Base-by-base conservation (phyloP, 176 grass and related monocot genomes). In the Triticum urartu region DNA sequence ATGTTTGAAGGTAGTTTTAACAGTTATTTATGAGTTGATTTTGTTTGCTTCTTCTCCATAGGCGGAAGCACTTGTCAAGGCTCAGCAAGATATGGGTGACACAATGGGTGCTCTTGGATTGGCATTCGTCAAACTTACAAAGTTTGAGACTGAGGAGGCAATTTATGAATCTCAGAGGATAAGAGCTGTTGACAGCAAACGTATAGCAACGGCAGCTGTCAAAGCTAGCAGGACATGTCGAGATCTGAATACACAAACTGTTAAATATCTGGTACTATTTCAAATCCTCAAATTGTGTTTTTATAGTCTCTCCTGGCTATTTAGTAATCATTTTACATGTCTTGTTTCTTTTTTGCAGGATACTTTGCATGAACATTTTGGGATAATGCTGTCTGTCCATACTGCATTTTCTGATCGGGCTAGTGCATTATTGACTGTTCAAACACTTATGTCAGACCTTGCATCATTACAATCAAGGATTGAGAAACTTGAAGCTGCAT, bases 1-100 rank as follows among this genome's bases (percentile, higher is more conserved):
- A 15, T 18, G 7, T 70, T 47, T 59, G 33, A 68, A 76, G 52
- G 6, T 61, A 30, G 38, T 68, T 70, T 70, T 79, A 80, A 85
- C 59, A 69, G 80, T 56, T 25, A 9, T 35, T 22, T 43, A 20
- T 76, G 70, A 54, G 45, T 76, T 54, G 9, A 3, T 6, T 18
- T 76, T 56, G 24, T 33, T 77, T 89, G 43, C n/a, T 0, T 86
- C 68, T 80, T 75, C 39, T 84, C 56, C 75, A 69, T 88, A 99
- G 97, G 97, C 94, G 50, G 97, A 99, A 87, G 79, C 83, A 42
- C 88, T 99, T 86, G 92, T 96, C 76, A 99, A 99, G 80, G 94
- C 94, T 68, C 97, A 96, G 61, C 94, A 99, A 90, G 94, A 99
- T 84, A 93, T 99, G 87, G 94, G 94, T 87, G 97, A 99, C 85